Base-by-base conservation (phyloP, 139 green algal genomes). In the Pleodorina starrii region DNA sequence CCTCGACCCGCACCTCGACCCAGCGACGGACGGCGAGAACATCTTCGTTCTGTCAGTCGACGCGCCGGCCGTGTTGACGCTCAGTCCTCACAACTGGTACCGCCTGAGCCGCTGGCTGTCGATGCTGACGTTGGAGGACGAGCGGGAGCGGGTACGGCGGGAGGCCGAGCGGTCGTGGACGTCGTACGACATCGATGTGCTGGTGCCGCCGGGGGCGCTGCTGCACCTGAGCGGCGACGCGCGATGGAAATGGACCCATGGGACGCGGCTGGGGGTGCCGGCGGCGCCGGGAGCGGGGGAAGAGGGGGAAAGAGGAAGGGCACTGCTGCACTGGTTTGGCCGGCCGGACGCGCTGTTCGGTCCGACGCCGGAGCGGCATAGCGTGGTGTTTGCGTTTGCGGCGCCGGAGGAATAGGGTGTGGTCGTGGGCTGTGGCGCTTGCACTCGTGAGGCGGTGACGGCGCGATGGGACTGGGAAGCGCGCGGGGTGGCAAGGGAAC, bases 1-100 rank as follows among this genome's bases (percentile, higher is more conserved):
- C 23, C 51, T 92, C 5, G 89, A 91, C 60, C 89, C 89, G 6
- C 89, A 91, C 59, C 16, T 91, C 32, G 89, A 91, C 82, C 89
- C 89, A 0, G 73, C 38, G 29, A 42, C 5, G 5, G 89, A 91
- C 73, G 89, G 89, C 27, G 81, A 89, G 72, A 89, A 91, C 89
- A 77, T 91, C 51, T 91, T 91, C 74, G 54, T 91, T 25, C 19
- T 91, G 14, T 87, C 80, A 4, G 50, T 91, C 5, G 81, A 89
- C 74, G 75, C 44, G 2, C 69, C 86, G 10, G 43, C 89, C 1
- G 82, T 89, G 35, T 73, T 91, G 4, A 91, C 89, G 14, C 60
- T 91, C 59, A 77, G 79, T 42, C 87, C 87, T 23, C 25, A 17
- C 38, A 77, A 77, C 63, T 66, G 36, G 66, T 84, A 71, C 21